phyloP scores from a whole-genome alignment of 208 protist species.

The Trypanosoma platydactyli region DNA sequence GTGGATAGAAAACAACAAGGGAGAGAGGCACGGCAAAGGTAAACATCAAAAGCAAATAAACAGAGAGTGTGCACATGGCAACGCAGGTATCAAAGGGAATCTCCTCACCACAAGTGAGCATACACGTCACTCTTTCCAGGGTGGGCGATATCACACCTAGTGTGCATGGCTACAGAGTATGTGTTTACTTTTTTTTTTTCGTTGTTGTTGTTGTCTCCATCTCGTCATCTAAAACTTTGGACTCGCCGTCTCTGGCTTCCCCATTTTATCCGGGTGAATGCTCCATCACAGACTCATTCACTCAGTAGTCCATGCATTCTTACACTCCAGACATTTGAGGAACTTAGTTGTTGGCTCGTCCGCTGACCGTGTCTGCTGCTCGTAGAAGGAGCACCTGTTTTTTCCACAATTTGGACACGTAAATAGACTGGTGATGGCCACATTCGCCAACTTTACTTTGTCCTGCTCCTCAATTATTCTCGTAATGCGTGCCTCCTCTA shows the following conservation, averaged over 20 bases:
- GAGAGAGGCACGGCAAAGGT: constrained; percentile 1
- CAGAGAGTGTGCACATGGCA: background rate
- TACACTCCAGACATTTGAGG: constrained; percentile 93
- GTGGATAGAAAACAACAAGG: constrained; percentile 14
- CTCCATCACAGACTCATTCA: constrained; percentile 14
- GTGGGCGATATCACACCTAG: too few relatives aligned
- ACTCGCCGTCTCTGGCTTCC: constrained; percentile 6
- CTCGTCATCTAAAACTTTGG: background rate
- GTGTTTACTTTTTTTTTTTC: constrained; percentile 5
- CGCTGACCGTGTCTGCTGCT: constrained; percentile 95
- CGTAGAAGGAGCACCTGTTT: constrained; percentile 85
- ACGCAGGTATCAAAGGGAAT: too few relatives aligned
- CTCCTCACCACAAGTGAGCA: too few relatives aligned
- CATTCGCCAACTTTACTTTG: constrained; percentile 38
- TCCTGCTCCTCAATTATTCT: constrained; percentile 87
- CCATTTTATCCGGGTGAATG: constrained; percentile 10
- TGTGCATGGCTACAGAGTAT: too few relatives aligned
- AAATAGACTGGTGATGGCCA: constrained; percentile 67
- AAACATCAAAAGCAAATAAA: constrained; percentile 1
- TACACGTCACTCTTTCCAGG: too few relatives aligned
- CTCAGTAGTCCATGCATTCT: constrained; percentile 85
- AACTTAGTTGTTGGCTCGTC: constrained; percentile 99
- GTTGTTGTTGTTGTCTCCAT: background rate
- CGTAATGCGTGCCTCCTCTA: constrained; percentile 84
- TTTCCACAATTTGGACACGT: constrained; percentile 84